Percentiles rank a stretch among this genome's conserved stretches.
Conservation (phyloP, 352 stramenopile species). For the Globisporangium middletonii region DNA sequence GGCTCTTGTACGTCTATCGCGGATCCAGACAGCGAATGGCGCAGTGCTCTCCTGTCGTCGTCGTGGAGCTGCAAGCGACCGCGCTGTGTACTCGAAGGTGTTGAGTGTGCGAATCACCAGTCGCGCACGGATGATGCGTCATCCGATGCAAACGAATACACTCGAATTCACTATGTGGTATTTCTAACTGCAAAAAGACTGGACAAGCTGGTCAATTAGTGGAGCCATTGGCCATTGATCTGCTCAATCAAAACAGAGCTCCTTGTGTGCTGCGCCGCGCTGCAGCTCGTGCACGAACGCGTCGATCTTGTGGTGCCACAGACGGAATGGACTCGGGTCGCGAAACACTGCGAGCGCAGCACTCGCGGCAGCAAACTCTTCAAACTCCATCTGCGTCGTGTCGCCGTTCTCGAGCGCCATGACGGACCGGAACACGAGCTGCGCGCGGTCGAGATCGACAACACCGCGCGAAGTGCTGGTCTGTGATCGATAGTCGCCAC, state of each 20-base stretch:
- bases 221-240: not conserved
- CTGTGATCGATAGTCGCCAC: not conserved
- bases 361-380: slow-evolving; percentile 46
- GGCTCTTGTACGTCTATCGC: not conserved
- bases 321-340: slow-evolving; percentile 39
- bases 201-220: too few species aligned
- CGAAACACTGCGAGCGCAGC: slow-evolving; percentile 38
- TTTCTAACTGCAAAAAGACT: too few species aligned
- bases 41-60: too few species aligned
- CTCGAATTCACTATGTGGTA: too few species aligned
- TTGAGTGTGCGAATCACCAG: not conserved
- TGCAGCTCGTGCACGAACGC: slow-evolving; percentile 28
- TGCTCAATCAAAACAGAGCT: slow-evolving; percentile 9
- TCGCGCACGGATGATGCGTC: not conserved
- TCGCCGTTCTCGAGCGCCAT: slow-evolving; percentile 55
- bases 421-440: slow-evolving; percentile 34
- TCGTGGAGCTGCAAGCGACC: too few species aligned
- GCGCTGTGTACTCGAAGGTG: not conserved
- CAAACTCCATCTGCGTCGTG: slow-evolving; percentile 46
- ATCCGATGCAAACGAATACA: not conserved
- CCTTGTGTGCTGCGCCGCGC: not conserved
- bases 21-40: not conserved
- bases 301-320: slow-evolving; percentile 54
- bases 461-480: not conserved
- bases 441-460: slow-evolving; percentile 10